Evolutionary conservation across 164 flowering plant genomes (phyloP), one percentile per base, ranked within the genome.

Genomic region (Sextonia rubra): DNA sequence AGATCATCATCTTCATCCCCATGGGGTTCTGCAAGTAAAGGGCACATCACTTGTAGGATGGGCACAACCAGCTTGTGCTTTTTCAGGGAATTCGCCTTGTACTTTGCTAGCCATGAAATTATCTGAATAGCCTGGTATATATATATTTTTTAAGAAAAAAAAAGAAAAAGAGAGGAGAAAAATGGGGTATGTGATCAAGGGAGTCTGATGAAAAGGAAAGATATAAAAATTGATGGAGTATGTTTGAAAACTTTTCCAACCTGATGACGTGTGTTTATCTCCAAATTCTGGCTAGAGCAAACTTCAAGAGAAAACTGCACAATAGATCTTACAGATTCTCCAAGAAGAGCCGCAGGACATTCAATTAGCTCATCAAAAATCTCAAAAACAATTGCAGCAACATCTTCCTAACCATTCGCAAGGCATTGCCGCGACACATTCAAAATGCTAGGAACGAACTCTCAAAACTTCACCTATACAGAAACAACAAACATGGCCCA

Each of bases 221-320:
- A 18, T 4, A 52, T 20, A 17, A 37, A 37, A 37, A 37, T 37
- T 37, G 44, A 37, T 37, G 44, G 9, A 37, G 11, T 37, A 37
- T 37, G 58, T 52, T 52, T 52, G 14, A 52, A 5, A 49, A 5
- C 60, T 25, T 23, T 23, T 27, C 81, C 58, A 79, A 93, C 97
- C 98, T 94, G 98, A 81, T 94, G 94, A 26, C 97, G 94, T 3
- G 97, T 94, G 76, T 77, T 94, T 20, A 87, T 30, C 80, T 92
- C 98, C 83, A 94, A 77, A 78, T 82, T 92, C 76, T 85, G 86
- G 81, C 86, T 88, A 47, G 97, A 91, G 82, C 91, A 86, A 84
- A 94, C 99, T 80, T 94, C 99, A 85, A 94, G 98, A 76, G 99
- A 91, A 79, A 94, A 94, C 68, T 94, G 95, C 64, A 94, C 95